Conservation (phyloP, 129 eudicot species). For the Lonicera japonica region DNA sequence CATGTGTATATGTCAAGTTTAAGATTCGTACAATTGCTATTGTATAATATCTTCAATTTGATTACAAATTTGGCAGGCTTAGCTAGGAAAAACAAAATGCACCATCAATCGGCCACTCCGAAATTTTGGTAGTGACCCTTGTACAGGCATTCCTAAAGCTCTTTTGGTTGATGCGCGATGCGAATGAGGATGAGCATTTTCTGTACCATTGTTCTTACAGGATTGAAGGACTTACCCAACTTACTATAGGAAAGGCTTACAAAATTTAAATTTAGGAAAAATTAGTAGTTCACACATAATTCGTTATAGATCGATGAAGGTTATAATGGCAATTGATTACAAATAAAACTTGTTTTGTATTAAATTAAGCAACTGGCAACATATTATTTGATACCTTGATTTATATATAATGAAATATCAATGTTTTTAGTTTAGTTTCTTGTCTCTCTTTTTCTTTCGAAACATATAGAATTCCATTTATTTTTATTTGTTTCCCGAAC, state of each 20-base stretch:
- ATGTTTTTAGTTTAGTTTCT: too few species aligned
- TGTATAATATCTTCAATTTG: neutral
- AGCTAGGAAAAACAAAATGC: conserved; percentile 51
- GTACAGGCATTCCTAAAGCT: conserved; percentile 44
- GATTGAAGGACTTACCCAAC: neutral
- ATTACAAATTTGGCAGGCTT: conserved; percentile 35
- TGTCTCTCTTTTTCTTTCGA: too few species aligned
- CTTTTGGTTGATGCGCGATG: conserved; percentile 61
- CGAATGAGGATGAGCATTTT: conserved; percentile 6
- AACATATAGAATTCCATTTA: too few species aligned
- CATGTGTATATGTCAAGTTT: neutral
- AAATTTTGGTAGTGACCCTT: conserved; percentile 48
- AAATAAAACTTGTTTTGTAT: neutral
- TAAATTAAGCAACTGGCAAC: neutral
- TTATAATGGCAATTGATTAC: neutral
- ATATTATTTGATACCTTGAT: too few species aligned
- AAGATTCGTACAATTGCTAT: neutral
- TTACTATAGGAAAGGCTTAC: neutral
- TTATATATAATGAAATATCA: too few species aligned
- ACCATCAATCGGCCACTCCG: conserved; percentile 25
- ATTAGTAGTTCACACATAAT: neutral
- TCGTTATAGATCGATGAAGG: neutral
- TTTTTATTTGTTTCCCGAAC: too few species aligned
- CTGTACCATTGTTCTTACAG: neutral
- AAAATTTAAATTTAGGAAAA: neutral